Base-by-base conservation (phyloP, 169 alveolate species). In the Plasmodium fragile region DNA sequence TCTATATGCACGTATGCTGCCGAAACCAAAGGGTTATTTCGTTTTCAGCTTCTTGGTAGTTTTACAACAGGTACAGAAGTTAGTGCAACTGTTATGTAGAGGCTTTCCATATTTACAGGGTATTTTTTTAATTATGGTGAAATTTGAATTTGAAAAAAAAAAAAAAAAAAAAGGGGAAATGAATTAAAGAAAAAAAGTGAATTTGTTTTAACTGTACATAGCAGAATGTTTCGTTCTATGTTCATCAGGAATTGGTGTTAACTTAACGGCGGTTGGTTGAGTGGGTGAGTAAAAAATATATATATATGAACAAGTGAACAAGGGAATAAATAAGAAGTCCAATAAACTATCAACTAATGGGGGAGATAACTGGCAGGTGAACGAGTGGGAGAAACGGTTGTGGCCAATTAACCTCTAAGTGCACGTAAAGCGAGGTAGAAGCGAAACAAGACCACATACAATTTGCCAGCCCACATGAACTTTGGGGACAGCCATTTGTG, bases 361-460 rank as follows among this genome's bases (percentile, higher is more conserved):
- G n/a, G 75, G 5, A 65, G n/a, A 7, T 65, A 65, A 65, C 30
- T 22, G 75, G 75, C 4, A 6, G n/a, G 30, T 28, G 36, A 22
- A 22, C 5, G 36, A 65, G 75, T 10, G n/a, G 36, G 36, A 34
- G 36, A 65, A 65, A 13, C 22, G 59, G 59, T 49, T 49, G 59
- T 49, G 59, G 59, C 22, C 25, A 49, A 13, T 49, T 49, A 49
- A 49, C 59, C 22, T 18, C 59, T 49, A 49, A 49, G n/a, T 49
- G 22, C 59, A 49, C 22, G 59, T 49, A 49, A 49, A 49, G 18
- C 22, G 5, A 49, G 75, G 36, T 22, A 4, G 8, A 3, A 22
- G 41, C 75, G n/a, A 65, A 65, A 65, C 75, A 65, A 65, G 75
- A 65, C 75, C 75, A 65, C 75, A 65, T 65, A 22, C 75, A 65